phyloP scores from a whole-genome alignment of 2,329 filamentous ascomycete species.

The Trichophyton benhamiae region DNA sequence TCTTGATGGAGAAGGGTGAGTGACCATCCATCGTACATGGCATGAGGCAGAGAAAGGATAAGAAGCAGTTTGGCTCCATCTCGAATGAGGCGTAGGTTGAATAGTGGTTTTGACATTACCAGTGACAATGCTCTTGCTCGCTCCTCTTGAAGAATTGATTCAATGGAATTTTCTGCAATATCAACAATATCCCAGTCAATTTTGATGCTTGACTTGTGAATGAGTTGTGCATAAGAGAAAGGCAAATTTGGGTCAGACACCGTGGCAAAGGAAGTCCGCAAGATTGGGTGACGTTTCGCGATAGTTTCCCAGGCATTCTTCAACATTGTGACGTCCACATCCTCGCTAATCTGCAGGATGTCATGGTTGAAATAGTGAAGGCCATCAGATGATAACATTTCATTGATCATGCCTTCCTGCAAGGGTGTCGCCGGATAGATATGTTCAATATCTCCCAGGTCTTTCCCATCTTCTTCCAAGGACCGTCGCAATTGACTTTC shows the following conservation, averaged over 20 bases:
- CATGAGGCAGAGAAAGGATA: slow-evolving; percentile 67
- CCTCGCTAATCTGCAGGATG: slow-evolving; percentile 47
- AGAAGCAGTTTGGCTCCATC: slow-evolving; percentile 30
- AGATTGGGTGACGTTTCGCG: slow-evolving; percentile 51
- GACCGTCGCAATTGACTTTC: slow-evolving; percentile 28
- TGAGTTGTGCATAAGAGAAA: slow-evolving; percentile 45
- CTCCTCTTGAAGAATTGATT: slow-evolving; percentile 16
- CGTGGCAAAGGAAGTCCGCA: slow-evolving; percentile 61
- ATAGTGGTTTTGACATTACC: slow-evolving; percentile 18
- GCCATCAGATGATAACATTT: slow-evolving; percentile 66
- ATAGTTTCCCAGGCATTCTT: slow-evolving; percentile 51
- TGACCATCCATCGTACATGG: slow-evolving; percentile 83
- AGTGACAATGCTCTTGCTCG: slow-evolving; percentile 12
- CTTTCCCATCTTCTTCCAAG: slow-evolving; percentile 24
- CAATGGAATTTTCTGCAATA: slow-evolving; percentile 15
- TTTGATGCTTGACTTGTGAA: slow-evolving; percentile 24
- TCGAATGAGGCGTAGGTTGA: slow-evolving; percentile 28
- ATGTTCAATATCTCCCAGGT: slow-evolving; percentile 39
- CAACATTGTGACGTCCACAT: slow-evolving; percentile 46
- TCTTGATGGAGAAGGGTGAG: slow-evolving; percentile 61
- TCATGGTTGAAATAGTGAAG: slow-evolving; percentile 78
- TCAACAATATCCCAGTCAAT: slow-evolving; percentile 26
- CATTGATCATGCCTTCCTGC: slow-evolving; percentile 74
- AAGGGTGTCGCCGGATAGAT: slow-evolving; percentile 67
- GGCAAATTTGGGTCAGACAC: slow-evolving; percentile 49